Base-by-base conservation (phyloP, 176 grass and related monocot species). In the Avena insularis region DNA sequence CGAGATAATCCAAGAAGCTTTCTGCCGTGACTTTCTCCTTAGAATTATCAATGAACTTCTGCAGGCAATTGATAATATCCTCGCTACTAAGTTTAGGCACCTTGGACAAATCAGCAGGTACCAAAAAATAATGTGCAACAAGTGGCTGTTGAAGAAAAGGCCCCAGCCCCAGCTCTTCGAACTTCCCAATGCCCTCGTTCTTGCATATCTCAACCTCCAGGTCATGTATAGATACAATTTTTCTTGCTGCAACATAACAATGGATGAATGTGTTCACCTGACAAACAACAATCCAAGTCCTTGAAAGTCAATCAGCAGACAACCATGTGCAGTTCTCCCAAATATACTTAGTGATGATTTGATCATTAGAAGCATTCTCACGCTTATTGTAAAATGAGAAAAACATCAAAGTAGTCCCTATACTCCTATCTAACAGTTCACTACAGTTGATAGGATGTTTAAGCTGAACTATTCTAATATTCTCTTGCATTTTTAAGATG, bases 191-290 rank as follows among this genome's bases (percentile, higher is more conserved):
- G 31, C 93, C 92, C 84, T 98, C 92, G 66, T 89, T 95, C 65
- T 98, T 95, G 89, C 96, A 98, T 82, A 96, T 84, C 75, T 92
- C 93, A 86, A 77, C 79, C 79, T 98, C 96, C 83, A 98, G 77
- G 55, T 98, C 96, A 84, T 92, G 91, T 54, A 94, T 36, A 3
- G 96, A 94, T 46, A 91, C 71, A 86, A 96, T 94, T 78, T 86
- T 89, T 77, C 90, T 91, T 80, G 90, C 85, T 69, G 87, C 85
- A 80, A 96, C 88, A 92, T 94, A 96, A 86, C 96, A 98, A 83
- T 95, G 90, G 35, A 98, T 92, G 65, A 95, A 98, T 62, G 92
- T 81, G 71, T 88, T 98, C 87, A 98, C 90, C 96, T 98, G 86
- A 81, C 47, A 90, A 73, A 82, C 60, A 51, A 82, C 56, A 89